phyloP scores from a whole-genome alignment of 2,329 filamentous ascomycete genomes.

The Clarireedia paspali region DNA sequence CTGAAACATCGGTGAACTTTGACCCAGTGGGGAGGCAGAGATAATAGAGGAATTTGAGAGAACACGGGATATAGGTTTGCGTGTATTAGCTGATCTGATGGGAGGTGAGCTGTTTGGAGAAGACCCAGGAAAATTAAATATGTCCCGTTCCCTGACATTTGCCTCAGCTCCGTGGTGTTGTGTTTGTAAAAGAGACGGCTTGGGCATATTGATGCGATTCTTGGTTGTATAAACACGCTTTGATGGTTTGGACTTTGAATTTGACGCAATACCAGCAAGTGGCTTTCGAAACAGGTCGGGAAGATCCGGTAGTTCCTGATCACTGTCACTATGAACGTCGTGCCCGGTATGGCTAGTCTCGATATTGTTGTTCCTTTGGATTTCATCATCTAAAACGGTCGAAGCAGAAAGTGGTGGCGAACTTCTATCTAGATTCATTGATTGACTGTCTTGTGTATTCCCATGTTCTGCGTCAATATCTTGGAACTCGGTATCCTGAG shows the following conservation, averaged over 20 bases:
- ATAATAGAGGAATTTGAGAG: constrained; percentile 17
- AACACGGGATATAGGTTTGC: constrained; percentile 11
- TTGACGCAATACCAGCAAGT: background rate
- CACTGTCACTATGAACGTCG: constrained; percentile 12
- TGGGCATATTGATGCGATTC: constrained; percentile 8
- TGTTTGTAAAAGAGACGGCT: background rate
- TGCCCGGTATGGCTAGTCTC: background rate
- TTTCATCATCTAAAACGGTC: background rate
- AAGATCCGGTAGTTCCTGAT: constrained; percentile 28
- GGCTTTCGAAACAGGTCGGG: constrained; percentile 17
- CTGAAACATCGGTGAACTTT: constrained; percentile 6
- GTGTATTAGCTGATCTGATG: background rate
- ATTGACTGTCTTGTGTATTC: constrained; percentile 19
- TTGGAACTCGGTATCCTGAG: constrained; percentile 20
- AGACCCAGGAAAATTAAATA: constrained; percentile 34
- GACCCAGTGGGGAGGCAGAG: constrained; percentile 11
- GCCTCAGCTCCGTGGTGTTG: background rate
- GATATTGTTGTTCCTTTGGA: background rate
- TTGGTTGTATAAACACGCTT: constrained; percentile 21
- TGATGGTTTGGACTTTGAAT: constrained; percentile 5
- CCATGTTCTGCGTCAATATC: constrained; percentile 8
- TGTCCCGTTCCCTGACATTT: constrained; percentile 8
- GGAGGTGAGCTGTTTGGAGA: constrained; percentile 32
- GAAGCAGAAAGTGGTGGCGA: constrained; percentile 10
- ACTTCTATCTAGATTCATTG: constrained; percentile 19